A percentile compares a stretch with the other conserved stretches of the same genome.
Evolutionary conservation across 768 basidiomycete species (phyloP).

Genomic region (Steccherinum ochraceum): DNA sequence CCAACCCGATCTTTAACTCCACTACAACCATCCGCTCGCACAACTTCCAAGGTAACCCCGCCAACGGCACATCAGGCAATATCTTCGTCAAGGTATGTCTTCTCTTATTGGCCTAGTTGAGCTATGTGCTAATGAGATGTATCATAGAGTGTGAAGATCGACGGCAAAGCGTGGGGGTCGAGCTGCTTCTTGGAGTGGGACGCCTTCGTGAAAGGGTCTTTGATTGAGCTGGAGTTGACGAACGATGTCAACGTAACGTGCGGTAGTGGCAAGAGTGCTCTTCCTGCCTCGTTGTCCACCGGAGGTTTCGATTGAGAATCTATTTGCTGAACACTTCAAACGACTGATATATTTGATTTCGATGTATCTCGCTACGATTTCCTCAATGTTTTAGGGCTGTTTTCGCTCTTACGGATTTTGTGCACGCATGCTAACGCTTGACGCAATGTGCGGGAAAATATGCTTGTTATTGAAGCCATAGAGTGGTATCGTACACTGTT

Average conservation of each 20-base stretch:
- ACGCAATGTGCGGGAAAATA: too few relatives aligned
- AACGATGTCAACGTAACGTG: conserved; percentile 47
- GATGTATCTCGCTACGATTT: too few relatives aligned
- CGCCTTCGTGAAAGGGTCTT: conserved; percentile 45
- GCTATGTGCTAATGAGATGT: neutral
- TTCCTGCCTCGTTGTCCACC: conserved; percentile 62
- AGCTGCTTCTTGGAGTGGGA: conserved; percentile 65
- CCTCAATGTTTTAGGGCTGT: too few relatives aligned
- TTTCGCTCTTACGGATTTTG: too few relatives aligned
- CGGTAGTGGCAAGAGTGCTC: conserved; percentile 36
- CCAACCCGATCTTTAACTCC: conserved; percentile 49
- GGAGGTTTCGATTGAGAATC: conserved; percentile 41
- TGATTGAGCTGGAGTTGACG: conserved; percentile 50
- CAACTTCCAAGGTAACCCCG: conserved; percentile 48
- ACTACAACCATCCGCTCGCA: conserved; percentile 49
- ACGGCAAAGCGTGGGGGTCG: conserved; percentile 52
- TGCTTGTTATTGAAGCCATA: too few relatives aligned
- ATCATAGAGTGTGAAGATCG: conserved; percentile 46
- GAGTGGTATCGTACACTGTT: too few relatives aligned
- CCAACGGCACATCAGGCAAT: conserved; percentile 42
- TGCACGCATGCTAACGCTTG: too few relatives aligned
- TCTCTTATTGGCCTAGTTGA: neutral
- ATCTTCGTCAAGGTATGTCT: conserved; percentile 49
- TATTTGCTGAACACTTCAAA: too few relatives aligned
- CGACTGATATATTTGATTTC: too few relatives aligned